Conservation (phyloP, 768 basidiomycete species). For the Leccinum uliginosum region DNA sequence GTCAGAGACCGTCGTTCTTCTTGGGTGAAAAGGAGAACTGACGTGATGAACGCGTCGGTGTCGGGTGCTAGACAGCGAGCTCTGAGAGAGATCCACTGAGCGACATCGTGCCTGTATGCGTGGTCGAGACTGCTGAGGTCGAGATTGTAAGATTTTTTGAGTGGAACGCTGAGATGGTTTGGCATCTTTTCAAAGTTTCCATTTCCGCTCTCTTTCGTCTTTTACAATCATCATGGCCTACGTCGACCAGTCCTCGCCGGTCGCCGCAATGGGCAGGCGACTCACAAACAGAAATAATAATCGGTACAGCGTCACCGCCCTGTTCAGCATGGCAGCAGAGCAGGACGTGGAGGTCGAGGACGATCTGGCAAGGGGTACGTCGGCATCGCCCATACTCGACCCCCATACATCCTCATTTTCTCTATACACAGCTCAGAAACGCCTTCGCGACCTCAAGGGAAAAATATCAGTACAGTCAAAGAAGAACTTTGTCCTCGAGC, state of each 20-base stretch:
- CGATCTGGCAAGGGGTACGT: slow-evolving; percentile 87
- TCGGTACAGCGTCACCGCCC: slow-evolving; percentile 91
- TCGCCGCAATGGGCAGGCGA: slow-evolving; percentile 63
- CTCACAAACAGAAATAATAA: slow-evolving; percentile 93
- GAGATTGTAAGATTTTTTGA: slow-evolving; percentile 75
- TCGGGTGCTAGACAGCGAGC: slow-evolving; percentile 53
- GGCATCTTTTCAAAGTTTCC: slow-evolving; percentile 45
- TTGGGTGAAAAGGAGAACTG: slow-evolving; percentile 28
- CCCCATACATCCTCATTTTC: background rate
- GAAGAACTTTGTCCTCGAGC: slow-evolving; percentile 99
- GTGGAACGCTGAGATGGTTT: slow-evolving; percentile 70
- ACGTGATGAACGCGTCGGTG: slow-evolving; percentile 56
- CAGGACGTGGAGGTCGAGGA: slow-evolving; percentile 98
- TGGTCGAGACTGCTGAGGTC: no score
- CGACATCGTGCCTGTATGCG: slow-evolving; percentile 76
- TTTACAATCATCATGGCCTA: slow-evolving; percentile 47
- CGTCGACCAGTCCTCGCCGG: slow-evolving; percentile 54
- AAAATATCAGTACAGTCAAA: slow-evolving; percentile 98
- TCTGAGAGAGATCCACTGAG: slow-evolving; percentile 62
- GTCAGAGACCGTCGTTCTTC: slow-evolving; percentile 4
- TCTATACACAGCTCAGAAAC: slow-evolving; percentile 79
- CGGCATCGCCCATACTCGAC: background rate
- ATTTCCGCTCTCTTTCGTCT: background rate
- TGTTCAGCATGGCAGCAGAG: slow-evolving; percentile 98
- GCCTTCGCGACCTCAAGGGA: slow-evolving; percentile 90